phyloP scores from a whole-genome alignment of 495 filamentous ascomycete genomes.

The Tuber brumale region DNA sequence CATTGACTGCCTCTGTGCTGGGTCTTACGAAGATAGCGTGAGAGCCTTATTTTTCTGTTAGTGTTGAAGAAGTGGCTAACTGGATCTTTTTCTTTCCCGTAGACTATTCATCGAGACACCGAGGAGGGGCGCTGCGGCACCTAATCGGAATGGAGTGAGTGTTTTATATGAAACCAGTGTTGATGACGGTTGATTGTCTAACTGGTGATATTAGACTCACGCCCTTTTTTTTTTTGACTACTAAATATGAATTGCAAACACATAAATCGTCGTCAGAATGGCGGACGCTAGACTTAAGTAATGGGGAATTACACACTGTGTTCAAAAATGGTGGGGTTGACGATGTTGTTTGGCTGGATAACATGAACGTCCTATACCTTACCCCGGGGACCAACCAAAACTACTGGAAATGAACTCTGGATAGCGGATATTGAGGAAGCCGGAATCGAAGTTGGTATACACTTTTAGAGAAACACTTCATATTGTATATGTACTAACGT shows the following conservation, averaged over 20 bases:
- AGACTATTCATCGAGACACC: conserved; percentile 46
- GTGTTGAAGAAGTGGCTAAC: not conserved
- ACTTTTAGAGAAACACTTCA: conserved; percentile 8
- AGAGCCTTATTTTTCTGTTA: not conserved
- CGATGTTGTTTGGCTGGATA: conserved; percentile 36
- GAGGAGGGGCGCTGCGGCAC: conserved; percentile 65
- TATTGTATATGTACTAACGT: conserved; percentile 2
- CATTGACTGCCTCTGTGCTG: not conserved
- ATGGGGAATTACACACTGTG: conserved; percentile 59
- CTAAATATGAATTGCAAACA: conserved; percentile 73
- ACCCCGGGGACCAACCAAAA: conserved; percentile 17
- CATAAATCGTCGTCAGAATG: conserved; percentile 70
- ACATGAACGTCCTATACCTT: conserved; percentile 27
- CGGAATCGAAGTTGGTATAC: conserved; percentile 36
- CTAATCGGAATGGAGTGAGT: conserved; percentile 49
- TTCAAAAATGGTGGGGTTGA: conserved; percentile 49
- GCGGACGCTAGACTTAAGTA: conserved; percentile 64
- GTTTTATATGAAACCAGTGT: not conserved
- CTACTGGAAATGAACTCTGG: conserved; percentile 51
- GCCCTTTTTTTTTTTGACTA: conserved; percentile 41
- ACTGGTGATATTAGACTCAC: conserved; percentile 24
- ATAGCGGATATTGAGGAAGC: conserved; percentile 47
- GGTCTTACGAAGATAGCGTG: not conserved
- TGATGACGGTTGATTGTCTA: not conserved
- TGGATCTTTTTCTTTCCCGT: conserved; percentile 38